Base-by-base conservation (phyloP, 169 alveolate genomes). In the Eimeria tenella region DNA sequence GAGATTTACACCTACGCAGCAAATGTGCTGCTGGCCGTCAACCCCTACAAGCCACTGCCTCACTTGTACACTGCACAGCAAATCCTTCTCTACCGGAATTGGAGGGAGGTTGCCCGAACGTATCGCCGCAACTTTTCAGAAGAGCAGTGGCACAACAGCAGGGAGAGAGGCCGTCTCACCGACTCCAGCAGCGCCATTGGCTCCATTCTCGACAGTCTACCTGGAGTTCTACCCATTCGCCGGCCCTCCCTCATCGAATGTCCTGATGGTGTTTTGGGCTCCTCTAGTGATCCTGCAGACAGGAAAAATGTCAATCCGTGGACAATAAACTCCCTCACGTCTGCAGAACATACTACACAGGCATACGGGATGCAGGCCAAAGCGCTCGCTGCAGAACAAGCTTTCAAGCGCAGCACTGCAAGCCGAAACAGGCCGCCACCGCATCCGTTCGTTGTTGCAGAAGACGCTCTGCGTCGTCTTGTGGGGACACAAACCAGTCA, bases 21-120 rank as follows among this genome's bases (percentile, higher is more conserved):
- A 70, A 98, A 99, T 68, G 99, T 99, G 73, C 96, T 99, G 83
- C 97, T 99, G 31, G 99, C 99, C 53, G 98, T 99, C 42, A 99
- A 99, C 96, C 99, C 99, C 19, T 99, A 95, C 94, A 77, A 88
- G 86, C 73, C 89, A 21, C 23, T 94, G 84, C 94, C 94, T 15
- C 87, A 25, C 50, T 81, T 94, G 71, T 94, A 95, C 87, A 93
- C 92, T 23, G 84, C 90, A 9, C 93, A 90, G 19, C 86, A 53
- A 62, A 70, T 87, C 50, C 74, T 71, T 4, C 52, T 63, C 58
- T 93, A 93, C 63, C 17, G 84, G 3, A 42, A 65, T 74, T 87
- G 93, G 93, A 74, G 84, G n/a, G 60, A 74, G 11, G 42, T 74
- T 19, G 84, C 84, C 31, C 56, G 84, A 58, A 4, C 52, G 52